These are phyloP conservation scores for Termitomyces sp. DNA, from an alignment of 768 basidiomycete genomes.

Conservation along the genomic window DNA sequence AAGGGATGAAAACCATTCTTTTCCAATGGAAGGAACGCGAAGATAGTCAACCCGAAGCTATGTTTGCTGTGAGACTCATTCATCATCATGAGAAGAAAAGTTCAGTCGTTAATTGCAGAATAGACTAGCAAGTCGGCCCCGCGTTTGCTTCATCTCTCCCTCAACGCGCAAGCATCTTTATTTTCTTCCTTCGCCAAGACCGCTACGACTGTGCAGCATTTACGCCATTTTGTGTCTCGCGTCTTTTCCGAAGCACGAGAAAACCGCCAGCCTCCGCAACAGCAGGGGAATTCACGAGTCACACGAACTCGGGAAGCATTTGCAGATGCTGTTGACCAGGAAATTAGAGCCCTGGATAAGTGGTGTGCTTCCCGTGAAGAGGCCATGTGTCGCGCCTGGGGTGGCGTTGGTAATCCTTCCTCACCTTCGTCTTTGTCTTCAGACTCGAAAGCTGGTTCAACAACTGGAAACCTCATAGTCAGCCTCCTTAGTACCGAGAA, in stretches of 20 bases:
- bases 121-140: conserved; percentile 52
- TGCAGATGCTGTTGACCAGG: conserved; percentile 62
- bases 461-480: conserved; percentile 38
- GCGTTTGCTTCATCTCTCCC: conserved; percentile 61
- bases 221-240: conserved; percentile 1
- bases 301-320: conserved; percentile 78
- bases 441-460: conserved; percentile 10
- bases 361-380: conserved; percentile 75
- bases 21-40: conserved; percentile 28
- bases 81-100: not conserved
- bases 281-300: conserved; percentile 14
- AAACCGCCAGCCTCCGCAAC: not conserved
- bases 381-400: conserved; percentile 53
- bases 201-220: conserved; percentile 39
- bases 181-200: conserved; percentile 49
- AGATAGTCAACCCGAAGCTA: conserved; percentile 7
- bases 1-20: conserved; percentile 63
- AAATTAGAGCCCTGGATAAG: conserved; percentile 50
- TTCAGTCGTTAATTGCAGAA: not conserved
- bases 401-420: conserved; percentile 23
- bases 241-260: conserved; percentile 1
- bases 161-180: conserved; percentile 60
- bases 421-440: not conserved
- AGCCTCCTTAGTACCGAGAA: conserved; percentile 67
- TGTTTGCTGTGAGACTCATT: conserved; percentile 23